phyloP scores from a whole-genome alignment of 2,329 filamentous ascomycete species.

The Cladosporium sp. region DNA sequence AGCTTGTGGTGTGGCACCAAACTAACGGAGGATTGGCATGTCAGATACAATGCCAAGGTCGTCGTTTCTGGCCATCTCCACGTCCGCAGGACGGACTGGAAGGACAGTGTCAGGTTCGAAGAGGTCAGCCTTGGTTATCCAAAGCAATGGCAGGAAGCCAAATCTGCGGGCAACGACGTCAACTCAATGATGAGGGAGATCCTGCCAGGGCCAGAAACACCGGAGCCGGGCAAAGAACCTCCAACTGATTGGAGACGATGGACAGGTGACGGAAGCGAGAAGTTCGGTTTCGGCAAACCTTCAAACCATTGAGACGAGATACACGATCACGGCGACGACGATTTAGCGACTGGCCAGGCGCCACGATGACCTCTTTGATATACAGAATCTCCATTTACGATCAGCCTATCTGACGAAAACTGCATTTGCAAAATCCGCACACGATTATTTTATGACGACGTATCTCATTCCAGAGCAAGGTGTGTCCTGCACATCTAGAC shows the following conservation, averaged over 20 bases:
- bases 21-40: slow-evolving; percentile 45
- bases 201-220: slow-evolving; percentile 37
- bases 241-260: slow-evolving; percentile 16
- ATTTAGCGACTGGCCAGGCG: background rate
- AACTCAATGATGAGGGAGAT: slow-evolving; percentile 45
- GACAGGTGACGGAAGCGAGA: background rate
- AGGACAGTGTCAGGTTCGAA: slow-evolving; percentile 44
- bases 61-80: slow-evolving; percentile 46
- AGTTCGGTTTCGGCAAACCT: background rate
- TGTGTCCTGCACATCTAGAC: too few species aligned
- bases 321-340: background rate
- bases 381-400: background rate
- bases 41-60: slow-evolving; percentile 42
- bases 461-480: too few species aligned
- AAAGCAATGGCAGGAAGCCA: slow-evolving; percentile 42
- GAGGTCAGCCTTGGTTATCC: slow-evolving; percentile 47
- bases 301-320: slow-evolving; percentile 1
- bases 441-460: too few species aligned
- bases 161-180: slow-evolving; percentile 40
- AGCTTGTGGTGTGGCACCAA: slow-evolving; percentile 46
- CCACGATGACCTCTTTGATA: background rate
- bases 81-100: slow-evolving; percentile 45
- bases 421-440: too few species aligned
- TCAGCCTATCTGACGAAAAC: background rate
- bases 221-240: slow-evolving; percentile 26